Conservation (phyloP, 441 rosid species). For the Brassica balearica region DNA sequence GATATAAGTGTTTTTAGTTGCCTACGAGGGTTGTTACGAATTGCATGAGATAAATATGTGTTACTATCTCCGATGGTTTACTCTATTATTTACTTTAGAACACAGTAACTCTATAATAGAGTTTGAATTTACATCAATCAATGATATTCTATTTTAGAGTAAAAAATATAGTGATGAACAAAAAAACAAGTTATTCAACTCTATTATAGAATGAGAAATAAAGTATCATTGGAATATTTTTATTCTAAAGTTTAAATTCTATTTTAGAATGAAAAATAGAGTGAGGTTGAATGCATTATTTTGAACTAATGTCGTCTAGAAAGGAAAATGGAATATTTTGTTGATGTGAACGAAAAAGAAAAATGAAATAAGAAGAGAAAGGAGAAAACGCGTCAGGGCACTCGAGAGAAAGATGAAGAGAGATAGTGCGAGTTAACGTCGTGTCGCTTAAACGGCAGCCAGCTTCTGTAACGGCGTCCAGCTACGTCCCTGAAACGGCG, state of each 20-base stretch:
- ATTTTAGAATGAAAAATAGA: too few relatives aligned
- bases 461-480: neutral
- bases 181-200: too few relatives aligned
- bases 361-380: neutral
- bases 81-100: too few relatives aligned
- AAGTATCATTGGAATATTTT: too few relatives aligned
- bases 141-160: too few relatives aligned
- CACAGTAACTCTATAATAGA: too few relatives aligned
- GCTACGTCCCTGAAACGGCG: neutral
- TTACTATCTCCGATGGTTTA: too few relatives aligned
- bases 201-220: too few relatives aligned
- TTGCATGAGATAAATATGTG: too few relatives aligned
- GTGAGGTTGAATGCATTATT: neutral
- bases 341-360: neutral
- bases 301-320: neutral
- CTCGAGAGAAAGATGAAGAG: neutral
- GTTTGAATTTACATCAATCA: too few relatives aligned
- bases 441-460: neutral
- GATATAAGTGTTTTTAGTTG: neutral
- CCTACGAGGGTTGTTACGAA: neutral
- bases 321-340: neutral
- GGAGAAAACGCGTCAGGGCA: conserved; percentile 1
- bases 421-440: neutral
- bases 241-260: too few relatives aligned
- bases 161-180: too few relatives aligned